These are phyloP conservation scores for Leersia perrieri DNA, from an alignment of 176 grass and related monocot genomes.

Conservation along the genomic window DNA sequence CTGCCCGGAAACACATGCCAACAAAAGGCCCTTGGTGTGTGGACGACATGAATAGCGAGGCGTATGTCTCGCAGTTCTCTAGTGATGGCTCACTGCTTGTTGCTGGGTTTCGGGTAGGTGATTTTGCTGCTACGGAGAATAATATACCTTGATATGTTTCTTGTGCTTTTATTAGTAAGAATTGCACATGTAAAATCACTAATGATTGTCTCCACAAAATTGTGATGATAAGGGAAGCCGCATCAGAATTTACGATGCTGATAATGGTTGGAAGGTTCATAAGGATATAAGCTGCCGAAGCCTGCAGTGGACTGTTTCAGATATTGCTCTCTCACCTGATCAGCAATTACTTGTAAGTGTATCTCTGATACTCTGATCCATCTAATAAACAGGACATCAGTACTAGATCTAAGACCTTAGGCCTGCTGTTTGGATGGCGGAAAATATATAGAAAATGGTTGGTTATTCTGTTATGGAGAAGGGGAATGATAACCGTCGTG, in stretches of 20 bases:
- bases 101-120: conserved; percentile 65
- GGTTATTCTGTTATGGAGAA: background rate
- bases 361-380: background rate
- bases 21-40: conserved; percentile 39
- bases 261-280: conserved; percentile 64
- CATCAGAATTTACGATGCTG: conserved; percentile 69
- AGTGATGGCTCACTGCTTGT: conserved; percentile 74
- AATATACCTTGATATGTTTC: background rate
- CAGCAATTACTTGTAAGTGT: conserved; percentile 74
- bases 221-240: conserved; percentile 70
- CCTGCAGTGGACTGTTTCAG: conserved; percentile 82
- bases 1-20: conserved; percentile 50
- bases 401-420: background rate
- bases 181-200: background rate
- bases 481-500: background rate
- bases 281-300: conserved; percentile 82
- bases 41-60: conserved; percentile 69
- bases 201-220: conserved; percentile 9
- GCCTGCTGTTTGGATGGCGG: background rate
- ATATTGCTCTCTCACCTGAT: conserved; percentile 80
- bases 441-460: background rate
- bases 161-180: background rate
- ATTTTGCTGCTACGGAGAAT: background rate
- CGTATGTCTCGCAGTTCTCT: conserved; percentile 86
- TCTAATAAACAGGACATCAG: conserved; percentile 1